Evolutionary conservation across 2,329 filamentous ascomycete species (phyloP), one percentile per base, ranked within the genome.

Genomic region (Ampelomyces quisqualis): DNA sequence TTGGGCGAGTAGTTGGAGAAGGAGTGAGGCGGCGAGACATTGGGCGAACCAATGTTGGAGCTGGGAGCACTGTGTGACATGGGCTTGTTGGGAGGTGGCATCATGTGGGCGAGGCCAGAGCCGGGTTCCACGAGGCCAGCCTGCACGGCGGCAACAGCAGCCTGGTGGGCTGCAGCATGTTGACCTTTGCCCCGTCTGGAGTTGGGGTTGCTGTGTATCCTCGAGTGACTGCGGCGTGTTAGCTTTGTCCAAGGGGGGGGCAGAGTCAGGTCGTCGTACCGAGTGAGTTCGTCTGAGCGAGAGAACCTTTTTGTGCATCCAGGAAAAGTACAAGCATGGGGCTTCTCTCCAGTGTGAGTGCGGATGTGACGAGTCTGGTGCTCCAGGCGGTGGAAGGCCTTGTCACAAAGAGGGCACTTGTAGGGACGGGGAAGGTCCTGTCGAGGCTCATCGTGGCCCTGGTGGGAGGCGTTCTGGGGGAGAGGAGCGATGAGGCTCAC

Each of bases 131-230:
- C 75, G 34, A 78, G 65, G 17, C 71, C 73, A 28, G 69, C 72
- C 33, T 68, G 68, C 14, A 74, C 71, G 10, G 77, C 75, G 2
- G 76, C 76, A 1, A 77, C 76, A 3, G 77, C 76, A 7, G 79
- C 76, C 10, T 77, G 75, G 9, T 78, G 76, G n/a, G 79, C 79
- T 39, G 79, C 73, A 46, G 78, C 77, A 65, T 82, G 55, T 46
- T 82, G 82, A 77, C 95, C 95, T 77, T 95, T 94, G 54, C 89
- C 90, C 64, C 91, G 79, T 65, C 93, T 80, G 43, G 90, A 96
- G 77, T 97, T 97, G 44, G 93, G 91, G 73, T 97, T 98, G 81
- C 88, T 96, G 80, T 98, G 91, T 74, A 98, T 98, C 69, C 91
- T 82, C 67, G 91, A 96, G 73, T 98, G 91, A 47, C 91, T 85